Conservation (phyloP, 2,329 filamentous ascomycete genomes). For the Claviceps sorghi region DNA sequence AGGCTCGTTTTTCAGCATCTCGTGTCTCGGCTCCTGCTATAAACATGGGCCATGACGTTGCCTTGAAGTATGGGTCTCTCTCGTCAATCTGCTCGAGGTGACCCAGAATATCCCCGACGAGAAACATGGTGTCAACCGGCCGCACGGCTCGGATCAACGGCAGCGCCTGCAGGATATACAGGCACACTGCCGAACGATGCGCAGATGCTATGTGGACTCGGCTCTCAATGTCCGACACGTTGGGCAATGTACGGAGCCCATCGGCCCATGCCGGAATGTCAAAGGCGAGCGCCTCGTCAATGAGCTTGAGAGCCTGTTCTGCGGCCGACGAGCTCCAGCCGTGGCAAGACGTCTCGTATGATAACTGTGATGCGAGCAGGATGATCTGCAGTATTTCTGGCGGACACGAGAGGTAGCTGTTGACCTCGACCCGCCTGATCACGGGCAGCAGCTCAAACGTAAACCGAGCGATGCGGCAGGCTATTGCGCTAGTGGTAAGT, state of each 20-base stretch:
- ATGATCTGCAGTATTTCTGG: constrained; percentile 30
- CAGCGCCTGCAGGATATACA: constrained; percentile 31
- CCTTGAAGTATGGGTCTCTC: constrained; percentile 40
- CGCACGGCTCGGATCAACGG: constrained; percentile 22
- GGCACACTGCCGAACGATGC: constrained; percentile 31
- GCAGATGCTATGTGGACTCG: constrained; percentile 30
- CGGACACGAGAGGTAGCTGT: constrained; percentile 28
- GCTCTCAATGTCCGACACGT: constrained; percentile 25
- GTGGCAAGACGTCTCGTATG: constrained; percentile 20
- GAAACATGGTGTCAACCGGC: constrained; percentile 26
- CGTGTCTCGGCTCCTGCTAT: constrained; percentile 41
- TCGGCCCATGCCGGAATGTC: constrained; percentile 28
- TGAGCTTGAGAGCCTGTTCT: constrained; percentile 23
- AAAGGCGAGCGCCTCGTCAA: constrained; percentile 27
- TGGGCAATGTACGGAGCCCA: constrained; percentile 20
- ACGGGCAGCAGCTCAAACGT: constrained; percentile 24
- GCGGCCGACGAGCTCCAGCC: constrained; percentile 19
- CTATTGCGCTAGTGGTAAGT: constrained; percentile 21
- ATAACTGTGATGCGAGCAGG: constrained; percentile 28
- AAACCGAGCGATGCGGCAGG: constrained; percentile 24
- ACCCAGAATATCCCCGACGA: constrained; percentile 35
- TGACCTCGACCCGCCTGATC: constrained; percentile 27
- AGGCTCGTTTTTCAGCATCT: constrained; percentile 29
- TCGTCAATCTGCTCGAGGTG: constrained; percentile 34
- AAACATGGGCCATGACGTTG: constrained; percentile 45